Evolutionary conservation across 2,329 filamentous ascomycete genomes (phyloP).

Genomic region (Ophiocordyceps sinensis): DNA sequence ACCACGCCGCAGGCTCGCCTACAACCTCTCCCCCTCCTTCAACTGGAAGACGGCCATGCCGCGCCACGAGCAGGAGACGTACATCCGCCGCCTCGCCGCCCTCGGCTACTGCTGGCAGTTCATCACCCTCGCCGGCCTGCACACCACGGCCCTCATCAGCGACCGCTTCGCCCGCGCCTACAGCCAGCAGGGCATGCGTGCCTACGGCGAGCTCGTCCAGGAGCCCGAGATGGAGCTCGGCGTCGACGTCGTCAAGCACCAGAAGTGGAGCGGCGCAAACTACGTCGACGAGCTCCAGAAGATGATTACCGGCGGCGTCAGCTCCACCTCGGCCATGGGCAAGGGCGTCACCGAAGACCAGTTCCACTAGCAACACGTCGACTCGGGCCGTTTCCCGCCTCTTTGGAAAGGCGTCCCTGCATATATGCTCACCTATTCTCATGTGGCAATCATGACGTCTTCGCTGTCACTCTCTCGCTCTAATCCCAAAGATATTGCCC

Average conservation of each 20-base stretch:
- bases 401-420: no score
- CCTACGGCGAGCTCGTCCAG: constrained; percentile 93
- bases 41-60: constrained; percentile 99
- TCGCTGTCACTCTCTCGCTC: no score
- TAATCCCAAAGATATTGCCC: no score
- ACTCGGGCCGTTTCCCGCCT: no score
- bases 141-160: constrained; percentile 86
- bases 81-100: constrained; percentile 73
- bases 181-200: constrained; percentile 74
- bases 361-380: constrained; percentile 47
- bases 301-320: constrained; percentile 92
- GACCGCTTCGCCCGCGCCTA: constrained; percentile 80
- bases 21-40: constrained; percentile 97
- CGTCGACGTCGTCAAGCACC: constrained; percentile 93
- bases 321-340: constrained; percentile 88
- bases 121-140: constrained; percentile 95
- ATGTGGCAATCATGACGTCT: no score
- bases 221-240: constrained; percentile 88
- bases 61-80: constrained; percentile 84
- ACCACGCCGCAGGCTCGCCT: constrained; percentile 55
- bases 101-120: constrained; percentile 99
- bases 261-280: constrained; percentile 95
- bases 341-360: constrained; percentile 97
- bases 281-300: constrained; percentile 92
- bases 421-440: no score